Evolutionary conservation across 1,284 basidiomycete genomes (phyloP).

Genomic region (Athelia psychrophila): DNA sequence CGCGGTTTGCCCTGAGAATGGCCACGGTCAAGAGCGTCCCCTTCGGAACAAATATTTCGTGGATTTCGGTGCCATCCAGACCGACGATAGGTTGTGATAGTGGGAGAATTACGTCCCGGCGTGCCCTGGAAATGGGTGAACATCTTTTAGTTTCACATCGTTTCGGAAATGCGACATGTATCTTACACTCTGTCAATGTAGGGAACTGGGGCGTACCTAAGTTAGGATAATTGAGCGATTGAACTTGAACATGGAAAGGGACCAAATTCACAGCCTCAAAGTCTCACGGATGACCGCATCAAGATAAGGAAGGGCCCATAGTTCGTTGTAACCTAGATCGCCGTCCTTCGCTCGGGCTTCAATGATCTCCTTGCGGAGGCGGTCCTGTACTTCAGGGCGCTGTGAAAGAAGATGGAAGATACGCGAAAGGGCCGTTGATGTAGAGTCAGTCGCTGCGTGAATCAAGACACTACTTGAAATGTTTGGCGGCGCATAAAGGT

Average conservation of each 20-base stretch:
- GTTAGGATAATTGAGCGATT: background rate
- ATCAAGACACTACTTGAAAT: constrained; percentile 33
- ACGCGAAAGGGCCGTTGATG: constrained; percentile 31
- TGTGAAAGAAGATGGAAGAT: constrained; percentile 30
- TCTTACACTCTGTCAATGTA: background rate
- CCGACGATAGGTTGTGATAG: background rate
- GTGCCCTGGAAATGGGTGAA: background rate
- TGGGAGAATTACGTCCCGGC: background rate
- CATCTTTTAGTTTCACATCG: background rate
- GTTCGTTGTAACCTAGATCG: constrained; percentile 30
- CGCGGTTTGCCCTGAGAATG: background rate
- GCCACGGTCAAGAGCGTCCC: background rate
- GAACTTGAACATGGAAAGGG: background rate
- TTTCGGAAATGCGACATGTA: background rate
- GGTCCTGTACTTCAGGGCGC: constrained; percentile 30
- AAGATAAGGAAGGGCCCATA: constrained; percentile 32
- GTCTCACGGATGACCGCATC: constrained; percentile 39
- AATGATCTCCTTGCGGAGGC: constrained; percentile 31
- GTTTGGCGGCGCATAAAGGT: too few relatives aligned
- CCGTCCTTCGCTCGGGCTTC: constrained; percentile 20
- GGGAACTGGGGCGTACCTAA: background rate
- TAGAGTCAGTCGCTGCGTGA: constrained; percentile 36
- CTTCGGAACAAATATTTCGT: background rate
- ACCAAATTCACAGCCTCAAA: constrained; percentile 23
- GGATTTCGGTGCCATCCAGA: background rate